phyloP scores from a whole-genome alignment of 306 rosid species.

The Castanea sativa region DNA sequence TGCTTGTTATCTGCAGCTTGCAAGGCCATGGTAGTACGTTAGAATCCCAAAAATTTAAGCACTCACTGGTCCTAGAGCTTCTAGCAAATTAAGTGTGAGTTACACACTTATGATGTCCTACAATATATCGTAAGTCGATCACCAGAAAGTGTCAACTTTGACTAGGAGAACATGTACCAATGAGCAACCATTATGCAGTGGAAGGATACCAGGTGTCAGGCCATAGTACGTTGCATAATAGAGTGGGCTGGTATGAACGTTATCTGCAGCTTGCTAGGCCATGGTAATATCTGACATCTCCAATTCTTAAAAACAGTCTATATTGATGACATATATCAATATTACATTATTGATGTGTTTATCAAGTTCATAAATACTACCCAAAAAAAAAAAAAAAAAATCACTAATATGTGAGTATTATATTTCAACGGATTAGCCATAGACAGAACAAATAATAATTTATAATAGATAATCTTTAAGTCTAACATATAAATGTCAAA shows the following conservation, averaged over 20 bases:
- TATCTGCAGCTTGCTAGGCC: conserved; percentile 28
- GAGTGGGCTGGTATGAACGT: conserved; percentile 6
- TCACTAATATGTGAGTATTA: not conserved
- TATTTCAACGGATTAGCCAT: not conserved
- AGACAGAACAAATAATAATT: not conserved
- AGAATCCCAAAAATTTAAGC: conserved; percentile 3
- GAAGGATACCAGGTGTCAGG: conserved; percentile 19
- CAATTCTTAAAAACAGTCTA: conserved; percentile 4
- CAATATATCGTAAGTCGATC: not conserved
- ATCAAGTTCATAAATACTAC: not conserved
- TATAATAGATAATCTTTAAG: not conserved
- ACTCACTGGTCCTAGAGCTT: not conserved
- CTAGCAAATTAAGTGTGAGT: not conserved
- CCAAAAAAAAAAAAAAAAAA: too few species aligned
- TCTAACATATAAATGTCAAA: not conserved
- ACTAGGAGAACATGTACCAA: not conserved
- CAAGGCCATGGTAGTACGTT: not conserved
- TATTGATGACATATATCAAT: not conserved
- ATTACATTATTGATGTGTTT: conserved; percentile 1
- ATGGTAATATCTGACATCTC: conserved; percentile 11
- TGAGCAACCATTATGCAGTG: not conserved
- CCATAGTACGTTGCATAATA: conserved; percentile 19
- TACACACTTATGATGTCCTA: not conserved
- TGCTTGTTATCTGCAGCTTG: conserved; percentile 26
- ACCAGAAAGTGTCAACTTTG: conserved; percentile 17